Conservation (phyloP, 805 yeast genomes). For the Teunomyces aglyptinius region DNA sequence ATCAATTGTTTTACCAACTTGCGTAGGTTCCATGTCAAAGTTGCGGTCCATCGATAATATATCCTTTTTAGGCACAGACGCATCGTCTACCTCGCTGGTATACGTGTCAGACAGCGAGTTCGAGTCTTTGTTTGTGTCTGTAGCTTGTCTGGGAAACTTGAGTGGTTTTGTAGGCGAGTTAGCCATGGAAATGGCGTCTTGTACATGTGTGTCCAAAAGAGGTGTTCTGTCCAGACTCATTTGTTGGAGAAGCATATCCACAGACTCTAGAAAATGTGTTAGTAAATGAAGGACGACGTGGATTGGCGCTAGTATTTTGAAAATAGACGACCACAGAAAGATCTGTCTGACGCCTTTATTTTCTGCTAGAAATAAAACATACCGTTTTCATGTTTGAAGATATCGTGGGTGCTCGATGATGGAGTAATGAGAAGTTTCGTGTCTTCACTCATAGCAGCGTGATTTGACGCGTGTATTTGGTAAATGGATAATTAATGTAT, state of each 20-base stretch:
- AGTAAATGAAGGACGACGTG: neutral
- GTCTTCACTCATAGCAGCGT: constrained; percentile 2
- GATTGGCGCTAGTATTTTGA: neutral
- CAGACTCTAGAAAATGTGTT: constrained; percentile 20
- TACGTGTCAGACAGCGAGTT: constrained; percentile 44
- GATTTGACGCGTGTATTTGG: neutral
- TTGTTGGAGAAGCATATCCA: constrained; percentile 28
- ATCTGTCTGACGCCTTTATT: neutral
- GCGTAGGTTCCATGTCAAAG: constrained; percentile 17
- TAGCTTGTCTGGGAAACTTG: constrained; percentile 18
- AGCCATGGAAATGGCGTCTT: constrained; percentile 11
- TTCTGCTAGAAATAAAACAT: constrained; percentile 12
- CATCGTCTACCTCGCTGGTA: constrained; percentile 29
- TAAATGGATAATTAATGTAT: neutral
- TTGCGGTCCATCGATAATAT: constrained; percentile 18
- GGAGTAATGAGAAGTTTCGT: constrained; percentile 1
- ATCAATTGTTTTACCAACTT: constrained; percentile 3
- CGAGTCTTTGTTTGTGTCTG: constrained; percentile 23
- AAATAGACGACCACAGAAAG: neutral
- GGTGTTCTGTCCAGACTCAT: constrained; percentile 14
- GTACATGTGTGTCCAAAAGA: neutral
- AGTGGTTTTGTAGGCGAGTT: constrained; percentile 35
- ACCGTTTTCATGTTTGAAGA: constrained; percentile 29
- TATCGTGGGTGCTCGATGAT: constrained; percentile 11
- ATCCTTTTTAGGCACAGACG: constrained; percentile 4